phyloP scores from a whole-genome alignment of 495 filamentous ascomycete species.

The Penicillium argentinense region DNA sequence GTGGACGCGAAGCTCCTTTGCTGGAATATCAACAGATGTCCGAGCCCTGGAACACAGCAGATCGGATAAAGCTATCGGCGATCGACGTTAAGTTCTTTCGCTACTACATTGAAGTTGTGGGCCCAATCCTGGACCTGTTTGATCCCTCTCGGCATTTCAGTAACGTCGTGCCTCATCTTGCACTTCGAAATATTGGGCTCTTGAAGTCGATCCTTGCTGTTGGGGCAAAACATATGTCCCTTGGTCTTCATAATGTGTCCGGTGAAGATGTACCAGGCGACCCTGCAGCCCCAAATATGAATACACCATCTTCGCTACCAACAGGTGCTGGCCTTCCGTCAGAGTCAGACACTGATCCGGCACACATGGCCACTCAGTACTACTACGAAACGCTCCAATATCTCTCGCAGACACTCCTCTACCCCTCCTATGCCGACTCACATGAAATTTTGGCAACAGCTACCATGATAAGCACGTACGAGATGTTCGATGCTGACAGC shows the following conservation, averaged over 20 bases:
- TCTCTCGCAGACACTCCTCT: slow-evolving; percentile 29
- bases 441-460: slow-evolving; percentile 28
- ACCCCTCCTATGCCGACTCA: slow-evolving; percentile 24
- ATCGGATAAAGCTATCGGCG: slow-evolving; percentile 2
- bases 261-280: background rate
- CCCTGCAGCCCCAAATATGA: background rate
- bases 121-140: slow-evolving; percentile 16
- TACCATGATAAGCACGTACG: slow-evolving; percentile 26
- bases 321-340: background rate
- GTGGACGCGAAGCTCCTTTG: background rate
- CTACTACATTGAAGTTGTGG: slow-evolving; percentile 7
- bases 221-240: slow-evolving; percentile 15
- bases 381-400: slow-evolving; percentile 22
- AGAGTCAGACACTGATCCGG: background rate
- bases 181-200: slow-evolving; percentile 16
- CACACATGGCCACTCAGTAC: slow-evolving; percentile 12
- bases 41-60: slow-evolving; percentile 2
- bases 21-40: background rate
- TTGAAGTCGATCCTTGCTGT: slow-evolving; percentile 19
- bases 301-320: slow-evolving; percentile 1
- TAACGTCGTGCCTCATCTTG: slow-evolving; percentile 18
- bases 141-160: slow-evolving; percentile 18
- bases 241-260: background rate
- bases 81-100: slow-evolving; percentile 6
- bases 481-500: slow-evolving; percentile 24